phyloP scores from a whole-genome alignment of 371 early-diverging fungal species.

The Mucor lusitanicus region DNA sequence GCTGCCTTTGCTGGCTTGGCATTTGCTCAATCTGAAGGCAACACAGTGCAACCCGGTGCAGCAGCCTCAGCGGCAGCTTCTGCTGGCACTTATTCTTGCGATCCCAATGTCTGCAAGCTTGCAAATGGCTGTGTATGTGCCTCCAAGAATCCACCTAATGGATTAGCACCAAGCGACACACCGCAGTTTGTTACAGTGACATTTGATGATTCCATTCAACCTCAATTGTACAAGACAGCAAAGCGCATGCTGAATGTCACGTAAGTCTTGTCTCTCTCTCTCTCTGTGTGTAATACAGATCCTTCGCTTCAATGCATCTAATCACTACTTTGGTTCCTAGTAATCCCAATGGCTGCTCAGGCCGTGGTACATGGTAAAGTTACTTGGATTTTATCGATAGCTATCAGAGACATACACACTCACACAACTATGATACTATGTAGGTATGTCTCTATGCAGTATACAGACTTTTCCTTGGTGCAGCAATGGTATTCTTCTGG shows the following conservation, averaged over 20 bases:
- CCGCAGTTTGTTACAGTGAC: conserved; percentile 76
- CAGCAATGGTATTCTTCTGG: conserved; percentile 73
- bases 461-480: conserved; percentile 65
- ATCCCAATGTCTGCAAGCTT: conserved; percentile 56
- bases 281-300: too few relatives aligned
- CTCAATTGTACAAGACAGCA: conserved; percentile 36
- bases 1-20: not conserved
- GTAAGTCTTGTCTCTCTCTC: conserved; percentile 13
- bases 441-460: conserved; percentile 65
- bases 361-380: conserved; percentile 33
- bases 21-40: conserved; percentile 27
- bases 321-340: conserved; percentile 18
- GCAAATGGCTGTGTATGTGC: conserved; percentile 70
- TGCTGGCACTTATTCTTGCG: conserved; percentile 49
- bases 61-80: conserved; percentile 6
- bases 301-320: not conserved
- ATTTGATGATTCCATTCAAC: conserved; percentile 71
- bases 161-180: conserved; percentile 53
- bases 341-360: conserved; percentile 67
- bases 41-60: conserved; percentile 4
- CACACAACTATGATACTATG: too few relatives aligned
- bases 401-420: too few relatives aligned
- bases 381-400: too few relatives aligned
- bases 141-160: conserved; percentile 60
- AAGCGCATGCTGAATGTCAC: conserved; percentile 40